Evolutionary conservation across 768 basidiomycete species (phyloP).

Genomic region (Termitomyces sp.): DNA sequence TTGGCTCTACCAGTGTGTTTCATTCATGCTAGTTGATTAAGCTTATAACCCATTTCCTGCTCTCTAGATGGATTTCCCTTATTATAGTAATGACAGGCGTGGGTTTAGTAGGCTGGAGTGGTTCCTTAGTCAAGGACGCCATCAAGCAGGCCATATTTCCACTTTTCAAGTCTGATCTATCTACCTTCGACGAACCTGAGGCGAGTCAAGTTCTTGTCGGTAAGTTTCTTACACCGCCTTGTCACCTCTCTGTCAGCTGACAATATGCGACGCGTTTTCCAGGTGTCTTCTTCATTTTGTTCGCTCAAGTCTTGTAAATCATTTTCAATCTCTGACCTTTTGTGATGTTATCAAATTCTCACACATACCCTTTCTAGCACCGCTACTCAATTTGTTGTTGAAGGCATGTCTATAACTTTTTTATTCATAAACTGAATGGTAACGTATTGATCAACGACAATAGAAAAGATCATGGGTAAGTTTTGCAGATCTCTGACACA

Average conservation of each 20-base stretch:
- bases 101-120: conserved; percentile 80
- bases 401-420: conserved; percentile 35
- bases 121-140: conserved; percentile 79
- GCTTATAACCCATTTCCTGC: conserved; percentile 5
- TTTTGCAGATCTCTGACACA: neutral
- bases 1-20: conserved; percentile 75
- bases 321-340: conserved; percentile 13
- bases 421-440: neutral
- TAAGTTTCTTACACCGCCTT: conserved; percentile 25
- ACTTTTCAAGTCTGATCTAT: conserved; percentile 27
- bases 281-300: conserved; percentile 89
- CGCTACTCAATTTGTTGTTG: conserved; percentile 89
- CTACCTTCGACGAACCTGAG: conserved; percentile 45
- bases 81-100: conserved; percentile 85
- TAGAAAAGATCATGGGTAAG: conserved; percentile 84
- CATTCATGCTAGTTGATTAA: neutral
- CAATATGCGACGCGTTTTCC: conserved; percentile 7
- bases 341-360: conserved; percentile 11
- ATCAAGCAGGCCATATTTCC: conserved; percentile 39
- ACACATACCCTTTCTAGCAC: conserved; percentile 42
- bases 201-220: conserved; percentile 72
- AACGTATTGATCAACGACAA: conserved; percentile 6
- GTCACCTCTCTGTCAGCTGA: conserved; percentile 15
- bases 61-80: conserved; percentile 79
- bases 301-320: conserved; percentile 90